Conservation (phyloP, 1,139 yeast genomes). For the Geotrichum klebahnii region DNA sequence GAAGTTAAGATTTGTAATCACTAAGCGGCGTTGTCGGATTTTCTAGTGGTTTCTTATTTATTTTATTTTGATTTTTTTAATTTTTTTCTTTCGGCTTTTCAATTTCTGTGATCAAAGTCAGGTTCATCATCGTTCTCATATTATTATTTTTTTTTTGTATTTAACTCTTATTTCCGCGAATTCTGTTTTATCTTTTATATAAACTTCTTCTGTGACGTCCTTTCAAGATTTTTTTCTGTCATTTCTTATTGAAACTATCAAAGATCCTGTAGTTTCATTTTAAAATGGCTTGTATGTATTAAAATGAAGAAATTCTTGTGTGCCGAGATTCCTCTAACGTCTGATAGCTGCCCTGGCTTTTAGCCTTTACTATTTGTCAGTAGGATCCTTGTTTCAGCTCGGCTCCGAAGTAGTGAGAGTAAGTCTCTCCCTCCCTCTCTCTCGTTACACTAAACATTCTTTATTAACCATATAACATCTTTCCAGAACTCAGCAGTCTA, state of each 20-base stretch:
- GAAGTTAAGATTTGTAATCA: no score
- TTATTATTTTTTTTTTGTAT: no score
- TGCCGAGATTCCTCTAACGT: no score
- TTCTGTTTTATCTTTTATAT: neutral
- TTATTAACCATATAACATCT: neutral
- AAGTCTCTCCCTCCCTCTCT: constrained; percentile 2
- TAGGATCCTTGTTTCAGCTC: constrained; percentile 14
- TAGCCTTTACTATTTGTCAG: constrained; percentile 21
- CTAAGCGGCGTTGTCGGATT: no score
- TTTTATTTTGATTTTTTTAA: no score
- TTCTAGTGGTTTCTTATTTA: no score
- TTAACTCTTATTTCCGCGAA: neutral
- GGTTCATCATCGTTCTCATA: no score
- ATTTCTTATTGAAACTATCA: neutral
- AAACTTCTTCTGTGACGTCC: neutral
- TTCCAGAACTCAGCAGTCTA: constrained; percentile 9
- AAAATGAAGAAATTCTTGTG: no score
- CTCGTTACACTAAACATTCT: neutral
- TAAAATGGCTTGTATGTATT: neutral
- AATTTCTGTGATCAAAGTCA: no score
- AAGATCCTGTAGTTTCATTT: neutral
- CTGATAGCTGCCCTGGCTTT: constrained; percentile 15
- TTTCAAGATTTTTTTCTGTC: neutral
- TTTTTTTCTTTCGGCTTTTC: no score
- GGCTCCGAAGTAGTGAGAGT: constrained; percentile 20